Conservation (phyloP, 805 yeast genomes). For the Grigorovia yakushimaensis region DNA sequence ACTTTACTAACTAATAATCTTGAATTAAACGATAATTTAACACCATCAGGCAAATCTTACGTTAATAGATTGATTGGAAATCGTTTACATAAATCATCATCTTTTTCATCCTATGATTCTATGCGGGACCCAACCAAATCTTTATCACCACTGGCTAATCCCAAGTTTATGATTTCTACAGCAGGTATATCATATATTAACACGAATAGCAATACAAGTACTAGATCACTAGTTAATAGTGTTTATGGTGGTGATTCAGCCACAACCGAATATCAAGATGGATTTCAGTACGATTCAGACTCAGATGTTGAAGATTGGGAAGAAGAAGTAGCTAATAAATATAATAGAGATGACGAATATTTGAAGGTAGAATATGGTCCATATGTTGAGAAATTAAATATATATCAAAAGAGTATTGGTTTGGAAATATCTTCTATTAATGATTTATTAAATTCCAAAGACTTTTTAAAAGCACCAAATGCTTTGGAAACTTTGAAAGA, state of each 20-base stretch:
- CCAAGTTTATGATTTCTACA: constrained; percentile 4
- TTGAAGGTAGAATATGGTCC: constrained; percentile 32
- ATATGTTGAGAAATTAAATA: constrained; percentile 36
- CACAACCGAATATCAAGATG: constrained; percentile 12
- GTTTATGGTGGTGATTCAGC: constrained; percentile 32
- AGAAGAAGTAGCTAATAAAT: constrained; percentile 16
- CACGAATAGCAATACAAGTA: constrained; percentile 1
- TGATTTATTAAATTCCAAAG: constrained; percentile 31
- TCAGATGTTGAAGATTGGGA: constrained; percentile 30
- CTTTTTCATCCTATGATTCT: constrained; percentile 3
- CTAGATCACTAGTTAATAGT: background rate
- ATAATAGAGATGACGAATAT: constrained; percentile 23
- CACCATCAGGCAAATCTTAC: constrained; percentile 25
- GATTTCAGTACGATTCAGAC: constrained; percentile 25
- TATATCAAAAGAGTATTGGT: constrained; percentile 38
- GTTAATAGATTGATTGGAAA: constrained; percentile 22
- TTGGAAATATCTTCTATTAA: constrained; percentile 40
- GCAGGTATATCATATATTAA: constrained; percentile 8
- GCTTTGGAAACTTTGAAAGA: constrained; percentile 19
- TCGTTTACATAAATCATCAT: constrained; percentile 14
- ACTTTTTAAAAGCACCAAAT: constrained; percentile 12
- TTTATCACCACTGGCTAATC: constrained; percentile 1
- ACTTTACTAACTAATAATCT: constrained; percentile 16
- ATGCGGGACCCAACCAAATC: background rate
- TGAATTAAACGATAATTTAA: constrained; percentile 22